Evolutionary conservation across 2,329 filamentous ascomycete species (phyloP).

Genomic region (Aaosphaeria pasadenensis): DNA sequence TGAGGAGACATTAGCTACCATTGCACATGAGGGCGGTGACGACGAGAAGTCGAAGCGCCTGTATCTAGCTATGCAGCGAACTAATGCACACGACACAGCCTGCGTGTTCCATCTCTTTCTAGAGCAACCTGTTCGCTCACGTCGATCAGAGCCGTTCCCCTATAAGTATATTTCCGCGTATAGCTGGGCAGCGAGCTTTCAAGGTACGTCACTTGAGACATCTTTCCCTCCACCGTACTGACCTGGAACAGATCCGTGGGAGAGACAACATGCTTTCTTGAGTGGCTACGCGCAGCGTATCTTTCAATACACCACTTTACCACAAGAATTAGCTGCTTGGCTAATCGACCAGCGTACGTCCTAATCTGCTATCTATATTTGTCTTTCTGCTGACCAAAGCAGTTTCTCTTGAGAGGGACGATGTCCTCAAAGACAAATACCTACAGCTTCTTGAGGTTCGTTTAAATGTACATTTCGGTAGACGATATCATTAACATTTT

Average conservation of each 20-base stretch:
- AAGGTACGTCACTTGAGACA: constrained; percentile 14
- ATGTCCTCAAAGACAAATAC: constrained; percentile 36
- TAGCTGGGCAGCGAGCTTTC: constrained; percentile 31
- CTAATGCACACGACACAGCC: constrained; percentile 55
- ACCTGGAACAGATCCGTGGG: constrained; percentile 12
- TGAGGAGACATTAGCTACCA: constrained; percentile 23
- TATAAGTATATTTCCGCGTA: constrained; percentile 23
- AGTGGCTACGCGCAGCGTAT: constrained; percentile 42
- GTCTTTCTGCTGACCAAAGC: constrained; percentile 9
- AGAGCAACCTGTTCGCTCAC: constrained; percentile 6
- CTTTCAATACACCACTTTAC: constrained; percentile 35
- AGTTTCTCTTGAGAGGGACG: constrained; percentile 29
- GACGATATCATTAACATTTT: not conserved
- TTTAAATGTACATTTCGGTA: not conserved
- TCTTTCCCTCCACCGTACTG: constrained; percentile 2
- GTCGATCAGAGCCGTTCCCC: constrained; percentile 9
- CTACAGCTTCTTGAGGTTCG: constrained; percentile 26
- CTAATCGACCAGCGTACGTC: constrained; percentile 37
- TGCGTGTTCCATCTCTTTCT: constrained; percentile 56
- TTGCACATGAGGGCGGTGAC: constrained; percentile 66
- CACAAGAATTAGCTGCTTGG: constrained; percentile 41
- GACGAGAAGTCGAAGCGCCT: constrained; percentile 58
- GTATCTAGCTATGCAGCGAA: constrained; percentile 57
- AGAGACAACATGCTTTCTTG: constrained; percentile 40
- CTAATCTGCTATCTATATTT: not conserved